Percentiles rank a stretch among this genome's conserved stretches.
Conservation (phyloP, 2,329 filamentous ascomycete genomes). For the Conoideocrella luteorostrata region DNA sequence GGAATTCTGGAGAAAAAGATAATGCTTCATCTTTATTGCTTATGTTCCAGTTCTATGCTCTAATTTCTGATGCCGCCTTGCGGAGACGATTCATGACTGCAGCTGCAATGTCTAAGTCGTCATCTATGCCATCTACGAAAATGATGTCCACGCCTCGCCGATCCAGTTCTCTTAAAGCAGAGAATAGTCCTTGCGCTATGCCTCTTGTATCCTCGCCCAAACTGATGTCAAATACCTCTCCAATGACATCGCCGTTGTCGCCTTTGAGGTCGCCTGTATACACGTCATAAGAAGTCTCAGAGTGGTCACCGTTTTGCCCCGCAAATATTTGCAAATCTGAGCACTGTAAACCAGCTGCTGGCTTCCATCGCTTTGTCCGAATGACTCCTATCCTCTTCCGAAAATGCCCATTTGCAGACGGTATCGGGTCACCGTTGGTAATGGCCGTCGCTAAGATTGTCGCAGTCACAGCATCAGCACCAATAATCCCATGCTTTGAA, state of each 20-base stretch:
- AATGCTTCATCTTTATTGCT: neutral
- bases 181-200: slow-evolving; percentile 84
- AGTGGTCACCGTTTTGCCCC: slow-evolving; percentile 10
- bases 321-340: slow-evolving; percentile 18
- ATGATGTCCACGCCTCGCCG: slow-evolving; percentile 72
- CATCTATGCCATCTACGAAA: slow-evolving; percentile 81
- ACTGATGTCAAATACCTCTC: slow-evolving; percentile 59
- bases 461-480: slow-evolving; percentile 21
- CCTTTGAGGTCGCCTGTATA: slow-evolving; percentile 33
- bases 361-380: slow-evolving; percentile 48
- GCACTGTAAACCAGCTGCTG: slow-evolving; percentile 33
- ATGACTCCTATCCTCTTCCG: slow-evolving; percentile 43
- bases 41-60: slow-evolving; percentile 31
- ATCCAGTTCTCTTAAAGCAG: slow-evolving; percentile 79
- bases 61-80: slow-evolving; percentile 64
- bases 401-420: slow-evolving; percentile 15
- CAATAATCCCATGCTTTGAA: slow-evolving; percentile 31
- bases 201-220: slow-evolving; percentile 64
- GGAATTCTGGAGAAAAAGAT: neutral
- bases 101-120: slow-evolving; percentile 74
- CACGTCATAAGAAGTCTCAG: slow-evolving; percentile 31
- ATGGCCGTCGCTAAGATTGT: slow-evolving; percentile 8
- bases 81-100: slow-evolving; percentile 80
- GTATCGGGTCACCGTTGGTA: slow-evolving; percentile 9
- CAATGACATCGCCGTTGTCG: slow-evolving; percentile 24